Conservation (phyloP, 371 early-diverging fungal genomes). For the Apophysomyces variabilis region DNA sequence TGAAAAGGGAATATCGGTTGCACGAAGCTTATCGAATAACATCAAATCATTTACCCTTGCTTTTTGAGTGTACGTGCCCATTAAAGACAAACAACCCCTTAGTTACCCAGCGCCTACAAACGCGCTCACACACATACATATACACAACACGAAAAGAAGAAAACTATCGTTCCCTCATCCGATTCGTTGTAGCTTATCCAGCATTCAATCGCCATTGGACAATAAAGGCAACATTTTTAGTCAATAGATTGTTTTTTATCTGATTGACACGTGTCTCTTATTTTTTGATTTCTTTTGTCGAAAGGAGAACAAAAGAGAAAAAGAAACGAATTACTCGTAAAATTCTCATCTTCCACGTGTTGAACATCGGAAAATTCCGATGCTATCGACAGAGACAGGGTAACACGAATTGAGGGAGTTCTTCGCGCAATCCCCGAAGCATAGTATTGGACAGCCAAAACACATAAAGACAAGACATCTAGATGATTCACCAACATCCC, state of each 20-base stretch:
- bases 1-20: background rate
- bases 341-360: background rate
- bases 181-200: too few species aligned
- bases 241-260: too few species aligned
- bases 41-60: background rate
- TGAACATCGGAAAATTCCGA: slow-evolving; percentile 8
- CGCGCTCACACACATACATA: background rate
- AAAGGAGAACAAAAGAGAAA: background rate
- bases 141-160: too few species aligned
- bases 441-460: slow-evolving; percentile 2
- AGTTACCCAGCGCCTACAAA: too few species aligned
- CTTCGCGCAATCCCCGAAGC: slow-evolving; percentile 7
- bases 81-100: background rate
- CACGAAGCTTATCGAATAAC: slow-evolving; percentile 6
- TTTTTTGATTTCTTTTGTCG: background rate
- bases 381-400: slow-evolving; percentile 3
- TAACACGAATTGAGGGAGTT: slow-evolving; percentile 7
- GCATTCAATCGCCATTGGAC: too few species aligned
- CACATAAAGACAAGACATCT: background rate
- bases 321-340: background rate
- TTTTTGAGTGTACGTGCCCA: background rate
- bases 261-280: too few species aligned
- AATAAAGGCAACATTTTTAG: too few species aligned
- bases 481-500: background rate
- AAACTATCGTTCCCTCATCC: too few species aligned